Conservation (phyloP, 371 early-diverging fungal genomes). For the Saksenaea oblongispora region DNA sequence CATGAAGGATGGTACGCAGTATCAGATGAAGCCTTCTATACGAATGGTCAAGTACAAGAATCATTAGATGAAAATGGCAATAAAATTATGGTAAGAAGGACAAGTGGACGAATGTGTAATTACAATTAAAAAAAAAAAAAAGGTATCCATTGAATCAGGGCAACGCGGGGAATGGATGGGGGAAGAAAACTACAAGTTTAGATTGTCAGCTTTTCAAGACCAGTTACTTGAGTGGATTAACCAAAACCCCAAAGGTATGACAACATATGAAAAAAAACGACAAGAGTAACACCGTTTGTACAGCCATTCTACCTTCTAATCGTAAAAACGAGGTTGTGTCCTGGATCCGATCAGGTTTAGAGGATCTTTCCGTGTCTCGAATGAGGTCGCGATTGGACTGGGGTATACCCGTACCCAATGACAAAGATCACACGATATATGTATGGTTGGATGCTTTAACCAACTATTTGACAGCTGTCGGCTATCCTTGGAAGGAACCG, state of each 20-base stretch:
- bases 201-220: slow-evolving; percentile 65
- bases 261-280: background rate
- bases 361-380: slow-evolving; percentile 89
- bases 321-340: slow-evolving; percentile 64
- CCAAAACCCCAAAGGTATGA: slow-evolving; percentile 38
- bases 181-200: slow-evolving; percentile 95
- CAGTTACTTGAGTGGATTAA: slow-evolving; percentile 72
- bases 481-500: slow-evolving; percentile 68
- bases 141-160: slow-evolving; percentile 81
- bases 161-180: slow-evolving; percentile 85
- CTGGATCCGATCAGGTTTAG: slow-evolving; percentile 53
- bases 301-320: slow-evolving; percentile 67
- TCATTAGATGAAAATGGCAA: slow-evolving; percentile 59
- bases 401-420: slow-evolving; percentile 94
- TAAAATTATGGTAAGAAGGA: slow-evolving; percentile 43
- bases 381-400: slow-evolving; percentile 78
- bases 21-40: slow-evolving; percentile 94
- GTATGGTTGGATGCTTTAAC: slow-evolving; percentile 97
- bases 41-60: slow-evolving; percentile 73
- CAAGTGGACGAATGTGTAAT: background rate
- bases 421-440: slow-evolving; percentile 88
- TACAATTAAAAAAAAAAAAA: background rate
- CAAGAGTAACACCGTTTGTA: background rate
- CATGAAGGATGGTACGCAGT: slow-evolving; percentile 97
- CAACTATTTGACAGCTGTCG: slow-evolving; percentile 89